phyloP scores from a whole-genome alignment of 225 moss, liverwort and hornwort species.

The Physcomitrium patens region DNA sequence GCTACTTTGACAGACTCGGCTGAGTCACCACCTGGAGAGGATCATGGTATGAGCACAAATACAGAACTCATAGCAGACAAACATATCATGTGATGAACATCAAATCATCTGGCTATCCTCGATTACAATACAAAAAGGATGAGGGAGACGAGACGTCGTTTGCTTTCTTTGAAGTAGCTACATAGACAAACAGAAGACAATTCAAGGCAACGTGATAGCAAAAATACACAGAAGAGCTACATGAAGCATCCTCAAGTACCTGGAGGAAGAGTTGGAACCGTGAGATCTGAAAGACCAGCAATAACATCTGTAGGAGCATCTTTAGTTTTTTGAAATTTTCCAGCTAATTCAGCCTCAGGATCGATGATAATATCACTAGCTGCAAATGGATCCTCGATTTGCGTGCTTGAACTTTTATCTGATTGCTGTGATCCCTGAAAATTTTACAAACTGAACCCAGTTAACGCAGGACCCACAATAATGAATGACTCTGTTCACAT shows the following conservation, averaged over 20 bases:
- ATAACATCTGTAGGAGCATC: constrained; percentile 87
- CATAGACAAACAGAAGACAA: background rate
- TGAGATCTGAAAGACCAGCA: constrained; percentile 89
- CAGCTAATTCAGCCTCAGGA: constrained; percentile 86
- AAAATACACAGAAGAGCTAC: constrained; percentile 7
- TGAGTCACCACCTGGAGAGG: constrained; percentile 56
- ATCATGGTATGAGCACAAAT: constrained; percentile 34
- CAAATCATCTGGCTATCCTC: background rate
- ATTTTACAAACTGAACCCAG: constrained; percentile 18
- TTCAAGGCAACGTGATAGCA: background rate
- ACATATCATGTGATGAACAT: constrained; percentile 2
- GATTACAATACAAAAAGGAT: constrained; percentile 4
- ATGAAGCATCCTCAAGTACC: constrained; percentile 44
- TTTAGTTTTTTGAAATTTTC: constrained; percentile 90
- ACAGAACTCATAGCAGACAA: constrained; percentile 19
- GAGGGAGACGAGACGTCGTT: background rate
- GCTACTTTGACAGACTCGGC: constrained; percentile 64
- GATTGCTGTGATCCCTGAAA: constrained; percentile 58
- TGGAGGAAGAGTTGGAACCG: constrained; percentile 70
- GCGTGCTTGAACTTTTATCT: constrained; percentile 70
- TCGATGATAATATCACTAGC: constrained; percentile 94
- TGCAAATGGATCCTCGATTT: constrained; percentile 93
- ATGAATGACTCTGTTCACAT: background rate
- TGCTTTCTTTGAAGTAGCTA: background rate
- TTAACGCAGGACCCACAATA: constrained; percentile 14